These are phyloP conservation scores for Aspergillus floridensis DNA, from an alignment of 2,329 filamentous ascomycete species.

Conservation along the genomic window DNA sequence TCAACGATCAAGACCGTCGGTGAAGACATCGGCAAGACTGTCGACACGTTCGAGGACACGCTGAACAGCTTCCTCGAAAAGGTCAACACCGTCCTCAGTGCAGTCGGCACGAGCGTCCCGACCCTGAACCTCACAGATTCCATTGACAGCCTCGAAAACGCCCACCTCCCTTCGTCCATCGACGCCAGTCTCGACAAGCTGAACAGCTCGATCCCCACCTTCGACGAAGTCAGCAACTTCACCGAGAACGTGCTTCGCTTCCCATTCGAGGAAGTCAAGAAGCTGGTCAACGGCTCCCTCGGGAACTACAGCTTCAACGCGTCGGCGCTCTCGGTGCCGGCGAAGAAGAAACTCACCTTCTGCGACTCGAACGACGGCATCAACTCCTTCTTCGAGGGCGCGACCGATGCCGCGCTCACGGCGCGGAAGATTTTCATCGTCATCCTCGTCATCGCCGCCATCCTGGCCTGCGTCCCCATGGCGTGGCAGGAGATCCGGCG, in stretches of 20 bases:
- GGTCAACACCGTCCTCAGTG: constrained; percentile 57
- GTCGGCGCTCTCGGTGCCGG: constrained; percentile 74
- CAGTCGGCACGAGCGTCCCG: constrained; percentile 48
- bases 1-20: constrained; percentile 49
- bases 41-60: constrained; percentile 53
- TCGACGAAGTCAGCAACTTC: constrained; percentile 77
- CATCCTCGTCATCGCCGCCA: constrained; percentile 68
- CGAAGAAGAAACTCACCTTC: constrained; percentile 79
- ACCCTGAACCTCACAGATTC: constrained; percentile 64
- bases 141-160: constrained; percentile 64
- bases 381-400: constrained; percentile 74
- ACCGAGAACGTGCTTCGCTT: constrained; percentile 70
- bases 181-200: constrained; percentile 68
- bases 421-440: constrained; percentile 74
- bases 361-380: constrained; percentile 83
- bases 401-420: constrained; percentile 64
- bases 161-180: constrained; percentile 68
- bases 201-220: constrained; percentile 77
- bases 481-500: constrained; percentile 74
- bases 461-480: constrained; percentile 74
- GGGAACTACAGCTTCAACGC: constrained; percentile 75
- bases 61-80: constrained; percentile 52
- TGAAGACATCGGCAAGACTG: constrained; percentile 43
- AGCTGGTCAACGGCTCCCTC: constrained; percentile 68
- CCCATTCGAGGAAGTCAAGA: constrained; percentile 78